A percentile compares a stretch with the other conserved stretches of the same genome.
These are phyloP conservation scores for Ramaria sp. DNA, from an alignment of 768 basidiomycete species.

Conservation along the genomic window DNA sequence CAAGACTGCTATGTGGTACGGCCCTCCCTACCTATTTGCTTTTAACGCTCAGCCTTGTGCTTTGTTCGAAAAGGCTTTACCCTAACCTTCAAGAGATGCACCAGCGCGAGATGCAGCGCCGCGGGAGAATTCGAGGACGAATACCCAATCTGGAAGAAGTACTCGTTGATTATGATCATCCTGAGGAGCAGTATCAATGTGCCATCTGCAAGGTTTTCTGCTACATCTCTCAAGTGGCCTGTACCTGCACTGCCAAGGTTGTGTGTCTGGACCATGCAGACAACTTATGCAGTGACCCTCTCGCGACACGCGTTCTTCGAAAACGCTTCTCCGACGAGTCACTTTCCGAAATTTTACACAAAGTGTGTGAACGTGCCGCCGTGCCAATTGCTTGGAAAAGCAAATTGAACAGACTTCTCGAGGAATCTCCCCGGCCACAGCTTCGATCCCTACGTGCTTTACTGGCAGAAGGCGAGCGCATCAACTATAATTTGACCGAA, in stretches of 20 bases:
- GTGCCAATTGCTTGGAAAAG: conserved; percentile 67
- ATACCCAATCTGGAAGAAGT: conserved; percentile 47
- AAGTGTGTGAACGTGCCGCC: conserved; percentile 60
- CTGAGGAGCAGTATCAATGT: conserved; percentile 96
- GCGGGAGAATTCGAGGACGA: conserved; percentile 47
- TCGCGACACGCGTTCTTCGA: conserved; percentile 50
- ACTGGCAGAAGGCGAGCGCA: conserved; percentile 84
- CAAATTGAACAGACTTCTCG: conserved; percentile 56
- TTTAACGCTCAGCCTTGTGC: neutral
- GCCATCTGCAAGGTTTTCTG: conserved; percentile 86
- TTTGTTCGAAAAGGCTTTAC: conserved; percentile 52
- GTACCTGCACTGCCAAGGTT: conserved; percentile 66
- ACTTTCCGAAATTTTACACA: conserved; percentile 52
- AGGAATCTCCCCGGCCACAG: conserved; percentile 58
- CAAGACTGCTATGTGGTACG: conserved; percentile 87
- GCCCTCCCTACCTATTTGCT: conserved; percentile 10
- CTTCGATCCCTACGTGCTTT: conserved; percentile 72
- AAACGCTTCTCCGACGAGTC: conserved; percentile 77
- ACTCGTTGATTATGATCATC: conserved; percentile 67
- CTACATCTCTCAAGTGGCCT: conserved; percentile 88
- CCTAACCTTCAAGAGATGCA: conserved; percentile 84
- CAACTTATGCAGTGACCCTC: conserved; percentile 59
- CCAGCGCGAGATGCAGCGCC: conserved; percentile 64
- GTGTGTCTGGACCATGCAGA: conserved; percentile 81
- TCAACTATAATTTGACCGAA: conserved; percentile 65